Conservation (phyloP, 306 rosid genomes). For the Vigna hirtella region DNA sequence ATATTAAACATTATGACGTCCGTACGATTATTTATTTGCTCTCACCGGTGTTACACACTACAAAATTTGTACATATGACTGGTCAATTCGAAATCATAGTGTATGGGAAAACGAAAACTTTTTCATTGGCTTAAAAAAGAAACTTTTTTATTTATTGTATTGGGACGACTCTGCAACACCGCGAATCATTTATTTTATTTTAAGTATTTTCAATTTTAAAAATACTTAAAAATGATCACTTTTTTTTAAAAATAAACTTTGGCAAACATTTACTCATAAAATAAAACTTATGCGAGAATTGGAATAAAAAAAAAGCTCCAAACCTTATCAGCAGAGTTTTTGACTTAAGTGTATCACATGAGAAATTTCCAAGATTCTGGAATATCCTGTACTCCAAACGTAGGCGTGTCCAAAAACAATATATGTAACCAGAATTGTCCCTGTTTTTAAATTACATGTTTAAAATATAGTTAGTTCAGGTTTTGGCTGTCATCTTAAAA, state of each 20-base stretch:
- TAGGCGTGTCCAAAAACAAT: neutral
- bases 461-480: neutral
- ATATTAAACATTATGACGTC: too few species aligned
- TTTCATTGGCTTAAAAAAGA: neutral
- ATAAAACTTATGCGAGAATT: neutral
- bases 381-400: too few species aligned
- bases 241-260: neutral
- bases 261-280: neutral
- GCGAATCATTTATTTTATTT: constrained; percentile 1
- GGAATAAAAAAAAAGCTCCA: neutral
- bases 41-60: neutral
- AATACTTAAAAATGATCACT: neutral
- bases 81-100: constrained; percentile 13
- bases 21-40: neutral
- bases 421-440: neutral
- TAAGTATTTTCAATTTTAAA: neutral
- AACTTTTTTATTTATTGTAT: neutral
- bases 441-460: neutral
- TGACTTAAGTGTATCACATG: neutral
- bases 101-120: neutral
- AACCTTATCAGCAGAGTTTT: too few species aligned
- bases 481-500: neutral
- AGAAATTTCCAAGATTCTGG: neutral
- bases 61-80: constrained; percentile 13
- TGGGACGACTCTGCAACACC: neutral